phyloP scores from a whole-genome alignment of 768 basidiomycete species.

The Leccinum longicurvipes region DNA sequence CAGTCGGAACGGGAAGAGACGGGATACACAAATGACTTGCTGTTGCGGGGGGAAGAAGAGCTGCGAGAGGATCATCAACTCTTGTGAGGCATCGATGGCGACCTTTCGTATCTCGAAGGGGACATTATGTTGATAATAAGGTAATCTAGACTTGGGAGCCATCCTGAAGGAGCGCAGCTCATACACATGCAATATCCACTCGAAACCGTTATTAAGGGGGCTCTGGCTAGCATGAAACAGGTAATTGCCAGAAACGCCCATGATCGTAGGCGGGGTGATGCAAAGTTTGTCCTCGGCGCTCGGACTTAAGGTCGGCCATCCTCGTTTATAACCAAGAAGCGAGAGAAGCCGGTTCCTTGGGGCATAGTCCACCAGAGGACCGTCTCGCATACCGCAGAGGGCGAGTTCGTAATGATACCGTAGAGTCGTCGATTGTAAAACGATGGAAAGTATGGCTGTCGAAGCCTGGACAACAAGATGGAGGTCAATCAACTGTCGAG shows the following conservation, averaged over 20 bases:
- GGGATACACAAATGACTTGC: conserved; percentile 8
- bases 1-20: not conserved
- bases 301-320: conserved; percentile 33
- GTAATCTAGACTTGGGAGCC: conserved; percentile 23
- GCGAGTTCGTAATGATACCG: conserved; percentile 33
- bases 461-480: conserved; percentile 22
- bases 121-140: conserved; percentile 31
- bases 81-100: conserved; percentile 30
- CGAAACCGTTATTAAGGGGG: conserved; percentile 29
- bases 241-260: conserved; percentile 31
- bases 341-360: conserved; percentile 26
- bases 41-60: conserved; percentile 29
- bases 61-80: conserved; percentile 30
- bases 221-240: conserved; percentile 35
- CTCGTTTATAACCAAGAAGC: conserved; percentile 30
- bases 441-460: conserved; percentile 17
- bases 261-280: conserved; percentile 32
- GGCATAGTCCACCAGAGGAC: conserved; percentile 16
- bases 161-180: conserved; percentile 33
- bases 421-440: conserved; percentile 25
- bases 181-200: conserved; percentile 33
- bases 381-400: conserved; percentile 29
- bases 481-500: not conserved
- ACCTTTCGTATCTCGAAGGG: conserved; percentile 34
- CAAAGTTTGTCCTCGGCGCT: conserved; percentile 29